These are phyloP conservation scores for Scleromitrula shiraiana DNA, from an alignment of 2,329 filamentous ascomycete species.

Conservation along the genomic window DNA sequence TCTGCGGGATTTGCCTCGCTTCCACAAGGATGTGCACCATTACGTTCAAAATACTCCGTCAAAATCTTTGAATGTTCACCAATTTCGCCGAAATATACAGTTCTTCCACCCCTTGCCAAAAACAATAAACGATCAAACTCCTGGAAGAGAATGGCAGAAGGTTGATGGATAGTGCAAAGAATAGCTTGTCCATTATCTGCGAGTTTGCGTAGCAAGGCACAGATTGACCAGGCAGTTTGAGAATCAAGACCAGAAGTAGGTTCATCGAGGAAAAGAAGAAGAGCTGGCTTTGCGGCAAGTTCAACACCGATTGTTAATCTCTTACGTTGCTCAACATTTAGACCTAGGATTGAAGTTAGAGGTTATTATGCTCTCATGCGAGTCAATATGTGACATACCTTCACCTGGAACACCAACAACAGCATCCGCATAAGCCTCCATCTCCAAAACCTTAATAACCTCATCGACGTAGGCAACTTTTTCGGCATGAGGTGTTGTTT, in stretches of 20 bases:
- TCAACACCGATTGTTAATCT: conserved; percentile 91
- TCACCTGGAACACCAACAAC: conserved; percentile 86
- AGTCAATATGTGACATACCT: conserved; percentile 30
- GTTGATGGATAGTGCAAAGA: conserved; percentile 96
- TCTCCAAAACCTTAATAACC: conserved; percentile 83
- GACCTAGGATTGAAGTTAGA: conserved; percentile 32
- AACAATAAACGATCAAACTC: conserved; percentile 79
- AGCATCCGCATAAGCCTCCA: conserved; percentile 84
- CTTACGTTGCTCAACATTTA: conserved; percentile 63
- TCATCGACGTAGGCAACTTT: conserved; percentile 85
- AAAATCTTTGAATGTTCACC: conserved; percentile 61
- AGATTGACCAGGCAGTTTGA: conserved; percentile 89
- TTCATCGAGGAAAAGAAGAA: conserved; percentile 89
- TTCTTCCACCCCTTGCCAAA: conserved; percentile 65
- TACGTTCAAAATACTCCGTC: conserved; percentile 68
- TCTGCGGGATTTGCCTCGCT: conserved; percentile 70
- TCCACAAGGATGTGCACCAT: conserved; percentile 59
- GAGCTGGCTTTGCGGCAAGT: conserved; percentile 80
- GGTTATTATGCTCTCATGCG: not conserved
- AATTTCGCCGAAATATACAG: conserved; percentile 76
- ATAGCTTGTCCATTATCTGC: conserved; percentile 85
- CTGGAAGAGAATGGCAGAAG: conserved; percentile 91
- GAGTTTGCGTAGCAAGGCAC: conserved; percentile 80
- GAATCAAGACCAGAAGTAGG: conserved; percentile 90
- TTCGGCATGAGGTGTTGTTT: conserved; percentile 60